Base-by-base conservation (phyloP, 768 basidiomycete genomes). In the Clavaria fumosa region DNA sequence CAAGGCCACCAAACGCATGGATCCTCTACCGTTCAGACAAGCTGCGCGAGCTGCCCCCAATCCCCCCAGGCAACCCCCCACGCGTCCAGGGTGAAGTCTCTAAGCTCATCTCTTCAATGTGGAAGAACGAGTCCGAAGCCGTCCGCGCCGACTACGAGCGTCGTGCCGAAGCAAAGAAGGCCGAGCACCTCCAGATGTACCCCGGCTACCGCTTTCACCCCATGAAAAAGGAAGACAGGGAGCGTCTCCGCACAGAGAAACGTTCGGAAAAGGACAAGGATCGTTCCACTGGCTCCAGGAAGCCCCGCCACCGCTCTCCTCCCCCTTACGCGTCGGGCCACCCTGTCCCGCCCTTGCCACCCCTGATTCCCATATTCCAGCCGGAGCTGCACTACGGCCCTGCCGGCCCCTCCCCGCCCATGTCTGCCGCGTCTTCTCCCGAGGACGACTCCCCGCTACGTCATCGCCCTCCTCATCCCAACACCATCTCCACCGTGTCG, bases 1-100 rank as follows among this genome's bases (percentile, higher is more conserved):
- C 78, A 7, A 67, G 84, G 0, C 83, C 84, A 3, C 72, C 75
- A 7, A 88, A 86, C 50, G 75, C 83, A 0, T 88, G 81, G 80
- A 86, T 88, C 41, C 45, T 86, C 11, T 88, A 80, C 54, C 72
- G 84, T 28, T 71, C 77, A 2, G 66, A 72, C 43, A 72, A 68
- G 49, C 59, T 70, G 30, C 56, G 54, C 42, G 51, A 58, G 7
- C 51, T 76, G 36, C 58, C 61, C 12, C 58, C 60, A 28, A 44
- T 53, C 18, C 40, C 45, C 23, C 53, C 53, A 18, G 59, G 54
- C 14, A 47, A 50, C 50, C 51, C 53, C 31, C 57, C 58, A 44
- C 58, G 42, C 43, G 64, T 69, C 4, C 82, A 84, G 51, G 70
- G 72, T 3, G 64, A 68, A 12, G 66, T 83, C 34, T 84, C 81